Evolutionary conservation across 192 early-diverging fungal genomes (phyloP), one percentile per base, ranked within the genome.

Genomic region (Coemansia sp.): DNA sequence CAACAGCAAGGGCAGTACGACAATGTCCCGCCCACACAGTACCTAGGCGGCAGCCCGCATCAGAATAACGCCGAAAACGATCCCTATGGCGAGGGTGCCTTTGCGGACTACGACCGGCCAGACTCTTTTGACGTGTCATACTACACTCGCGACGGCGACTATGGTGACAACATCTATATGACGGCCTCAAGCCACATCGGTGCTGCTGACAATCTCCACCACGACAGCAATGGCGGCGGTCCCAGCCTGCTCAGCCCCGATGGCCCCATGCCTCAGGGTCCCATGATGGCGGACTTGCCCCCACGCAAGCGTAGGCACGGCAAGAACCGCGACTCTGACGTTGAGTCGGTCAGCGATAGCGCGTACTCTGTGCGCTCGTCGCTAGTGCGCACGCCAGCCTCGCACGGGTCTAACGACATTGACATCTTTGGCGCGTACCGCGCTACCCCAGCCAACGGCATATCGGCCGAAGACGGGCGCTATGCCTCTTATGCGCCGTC

Each of bases 401-500:
- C 81, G 42, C 77, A 79, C 54, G 80, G 70, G 34, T 76, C 81
- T 7, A 73, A 72, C 61, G 84, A 85, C 56, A 76, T 85, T 50
- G 84, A 85, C 62, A 79, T 85, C 9, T 83, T 85, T 69, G 80
- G 81, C 53, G 80, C 81, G 9, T 82, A 82, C 70, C 84, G 89
- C 27, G 56, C 62, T 48, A 79, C 68, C 19, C 51, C 61, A 14
- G 36, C 62, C 53, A 57, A 64, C 19, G 75, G 72, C 31, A 57
- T 63, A 31, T 61, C 68, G 8, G 73, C 78, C 16, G 89, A 87
- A 27, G 89, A 90, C 41, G 88, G 87, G 10, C 87, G 90, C 45
- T 92, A 92, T 66, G 89, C 87, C 35, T 83, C 83, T 0, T 92
- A 87, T 35, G 88, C 87, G 6, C 85, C 90, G 2, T 90, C 90